These are phyloP conservation scores for Paraphoma sp. DNA, from an alignment of 2,329 filamentous ascomycete genomes.

Conservation along the genomic window DNA sequence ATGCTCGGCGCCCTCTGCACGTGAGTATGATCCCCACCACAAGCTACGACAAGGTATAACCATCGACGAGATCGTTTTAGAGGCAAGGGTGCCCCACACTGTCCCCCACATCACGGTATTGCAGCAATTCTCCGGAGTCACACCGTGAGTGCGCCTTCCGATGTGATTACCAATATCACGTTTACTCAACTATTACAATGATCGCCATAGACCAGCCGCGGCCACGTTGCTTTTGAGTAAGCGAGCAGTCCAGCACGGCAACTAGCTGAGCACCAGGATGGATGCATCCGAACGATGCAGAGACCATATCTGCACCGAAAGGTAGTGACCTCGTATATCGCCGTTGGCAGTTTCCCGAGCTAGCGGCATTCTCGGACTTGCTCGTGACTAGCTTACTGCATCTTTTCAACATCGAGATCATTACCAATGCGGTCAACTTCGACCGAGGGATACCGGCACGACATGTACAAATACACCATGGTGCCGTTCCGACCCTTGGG, in stretches of 20 bases:
- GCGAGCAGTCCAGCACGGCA: not conserved
- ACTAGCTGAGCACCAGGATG: not conserved
- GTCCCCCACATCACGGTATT: constrained; percentile 1
- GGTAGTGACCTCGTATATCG: not conserved
- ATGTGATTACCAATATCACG: not conserved
- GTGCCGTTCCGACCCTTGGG: constrained; percentile 2
- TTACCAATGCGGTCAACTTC: not conserved
- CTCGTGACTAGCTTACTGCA: not conserved
- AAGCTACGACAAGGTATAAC: not conserved
- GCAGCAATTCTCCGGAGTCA: not conserved
- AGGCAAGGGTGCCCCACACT: not conserved
- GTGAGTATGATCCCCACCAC: not conserved
- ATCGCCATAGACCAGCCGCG: not conserved
- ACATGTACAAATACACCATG: not conserved
- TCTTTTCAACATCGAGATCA: not conserved
- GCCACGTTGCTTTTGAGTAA: not conserved
- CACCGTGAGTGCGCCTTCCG: constrained; percentile 14
- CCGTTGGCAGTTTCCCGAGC: not conserved
- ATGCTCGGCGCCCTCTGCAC: not conserved
- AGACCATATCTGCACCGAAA: no score
- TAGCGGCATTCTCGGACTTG: no score
- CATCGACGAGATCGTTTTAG: not conserved
- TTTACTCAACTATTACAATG: not conserved
- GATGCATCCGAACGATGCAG: not conserved
- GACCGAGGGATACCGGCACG: not conserved